phyloP scores from a whole-genome alignment of 1,139 yeast genomes.

The Yamadazyma dushanensis region DNA sequence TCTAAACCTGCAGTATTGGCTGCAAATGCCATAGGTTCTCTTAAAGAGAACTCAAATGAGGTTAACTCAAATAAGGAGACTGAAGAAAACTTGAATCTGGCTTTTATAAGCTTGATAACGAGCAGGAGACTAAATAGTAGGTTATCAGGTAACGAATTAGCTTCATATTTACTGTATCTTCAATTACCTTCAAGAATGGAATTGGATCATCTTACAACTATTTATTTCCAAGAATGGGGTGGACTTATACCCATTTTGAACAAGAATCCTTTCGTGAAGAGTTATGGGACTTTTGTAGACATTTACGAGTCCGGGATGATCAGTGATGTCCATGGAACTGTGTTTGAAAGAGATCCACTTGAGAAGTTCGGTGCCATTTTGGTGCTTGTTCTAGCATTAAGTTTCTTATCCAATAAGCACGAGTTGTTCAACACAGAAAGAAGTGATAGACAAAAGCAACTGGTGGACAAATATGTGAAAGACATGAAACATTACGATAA shows the following conservation, averaged over 20 bases:
- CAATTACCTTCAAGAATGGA: constrained; percentile 58
- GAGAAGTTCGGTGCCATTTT: constrained; percentile 65
- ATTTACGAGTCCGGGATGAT: constrained; percentile 33
- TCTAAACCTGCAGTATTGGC: constrained; percentile 68
- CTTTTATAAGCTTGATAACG: constrained; percentile 27
- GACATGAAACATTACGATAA: constrained; percentile 42
- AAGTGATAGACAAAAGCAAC: constrained; percentile 14
- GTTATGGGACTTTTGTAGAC: constrained; percentile 51
- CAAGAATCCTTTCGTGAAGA: constrained; percentile 59
- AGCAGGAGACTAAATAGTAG: constrained; percentile 28
- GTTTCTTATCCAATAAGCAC: constrained; percentile 45
- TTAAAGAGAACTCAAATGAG: constrained; percentile 48
- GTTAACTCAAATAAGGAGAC: constrained; percentile 14
- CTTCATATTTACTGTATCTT: constrained; percentile 41
- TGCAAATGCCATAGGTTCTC: constrained; percentile 66
- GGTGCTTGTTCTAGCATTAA: constrained; percentile 58
- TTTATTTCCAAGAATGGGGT: constrained; percentile 82
- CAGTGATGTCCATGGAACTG: constrained; percentile 10
- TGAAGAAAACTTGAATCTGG: constrained; percentile 11
- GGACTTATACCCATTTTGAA: constrained; percentile 67
- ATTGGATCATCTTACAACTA: constrained; percentile 55
- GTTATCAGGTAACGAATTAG: constrained; percentile 36
- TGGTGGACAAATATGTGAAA: constrained; percentile 21
- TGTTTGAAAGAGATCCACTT: constrained; percentile 30
- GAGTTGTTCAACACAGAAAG: constrained; percentile 18